Percentiles rank a stretch among this genome's conserved stretches.
These are phyloP conservation scores for Trypanosoma melophagium DNA, from an alignment of 208 protist species.

Conservation along the genomic window DNA sequence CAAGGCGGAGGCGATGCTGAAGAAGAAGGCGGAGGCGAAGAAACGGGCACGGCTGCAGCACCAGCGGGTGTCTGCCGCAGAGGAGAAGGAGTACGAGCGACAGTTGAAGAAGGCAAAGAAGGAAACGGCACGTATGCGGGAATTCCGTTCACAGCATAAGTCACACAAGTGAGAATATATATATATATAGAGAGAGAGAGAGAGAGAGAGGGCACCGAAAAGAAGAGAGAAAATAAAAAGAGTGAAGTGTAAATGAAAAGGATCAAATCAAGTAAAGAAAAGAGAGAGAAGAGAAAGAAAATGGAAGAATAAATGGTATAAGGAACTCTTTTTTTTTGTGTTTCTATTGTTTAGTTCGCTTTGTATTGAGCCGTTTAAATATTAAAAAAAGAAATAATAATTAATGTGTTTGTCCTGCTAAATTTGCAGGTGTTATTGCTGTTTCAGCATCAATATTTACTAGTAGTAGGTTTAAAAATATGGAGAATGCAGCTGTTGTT, in stretches of 20 bases:
- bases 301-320: no score
- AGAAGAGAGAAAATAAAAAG: conserved; percentile 11
- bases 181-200: conserved; percentile 5
- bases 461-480: not conserved
- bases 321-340: no score
- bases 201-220: conserved; percentile 16
- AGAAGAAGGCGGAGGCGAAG: conserved; percentile 77
- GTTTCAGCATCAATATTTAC: no score
- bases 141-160: conserved; percentile 91
- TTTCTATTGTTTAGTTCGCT: no score
- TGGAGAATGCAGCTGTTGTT: not conserved
- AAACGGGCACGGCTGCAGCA: conserved; percentile 64
- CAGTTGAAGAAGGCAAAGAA: conserved; percentile 92
- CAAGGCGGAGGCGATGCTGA: conserved; percentile 66
- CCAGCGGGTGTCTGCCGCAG: conserved; percentile 49
- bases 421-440: no score
- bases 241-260: not conserved
- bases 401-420: no score
- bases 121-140: conserved; percentile 79
- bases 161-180: conserved; percentile 46
- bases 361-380: no score
- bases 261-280: not conserved
- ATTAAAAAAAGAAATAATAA: no score
- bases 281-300: no score
- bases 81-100: conserved; percentile 76